A percentile compares a stretch with the other conserved stretches of the same genome.
These are phyloP conservation scores for Collybia mongolica DNA, from an alignment of 768 basidiomycete species.

Conservation along the genomic window DNA sequence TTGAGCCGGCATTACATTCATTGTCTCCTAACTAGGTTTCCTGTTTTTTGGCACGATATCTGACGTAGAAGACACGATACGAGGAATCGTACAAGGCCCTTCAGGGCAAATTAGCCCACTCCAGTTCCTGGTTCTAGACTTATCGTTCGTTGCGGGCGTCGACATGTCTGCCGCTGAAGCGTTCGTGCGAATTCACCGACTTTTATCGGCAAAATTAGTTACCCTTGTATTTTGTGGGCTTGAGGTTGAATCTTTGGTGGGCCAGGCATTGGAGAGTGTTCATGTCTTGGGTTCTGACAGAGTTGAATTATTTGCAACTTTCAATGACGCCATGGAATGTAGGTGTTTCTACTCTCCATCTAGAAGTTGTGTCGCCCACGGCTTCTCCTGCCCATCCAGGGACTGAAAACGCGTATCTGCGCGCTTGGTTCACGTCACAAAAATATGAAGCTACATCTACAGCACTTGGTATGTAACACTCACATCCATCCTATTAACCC, in stretches of 20 bases:
- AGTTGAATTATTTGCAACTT: slow-evolving; percentile 78
- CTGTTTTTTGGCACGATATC: slow-evolving; percentile 94
- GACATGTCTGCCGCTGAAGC: slow-evolving; percentile 97
- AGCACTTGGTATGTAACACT: slow-evolving; percentile 42
- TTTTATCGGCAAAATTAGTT: slow-evolving; percentile 74
- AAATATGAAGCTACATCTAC: slow-evolving; percentile 47
- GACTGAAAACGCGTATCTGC: slow-evolving; percentile 93
- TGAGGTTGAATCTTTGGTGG: slow-evolving; percentile 57
- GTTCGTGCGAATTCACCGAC: slow-evolving; percentile 85
- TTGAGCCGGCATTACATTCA: no score
- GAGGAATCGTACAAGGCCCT: slow-evolving; percentile 67
- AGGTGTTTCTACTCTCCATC: slow-evolving; percentile 24
- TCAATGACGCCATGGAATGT: slow-evolving; percentile 95
- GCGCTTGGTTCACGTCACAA: slow-evolving; percentile 72
- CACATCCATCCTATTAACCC: neutral
- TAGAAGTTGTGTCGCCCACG: neutral
- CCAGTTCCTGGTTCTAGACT: slow-evolving; percentile 87
- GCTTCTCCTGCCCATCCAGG: slow-evolving; percentile 35
- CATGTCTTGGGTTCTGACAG: slow-evolving; percentile 73
- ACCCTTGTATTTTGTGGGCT: slow-evolving; percentile 90
- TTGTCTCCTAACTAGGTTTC: slow-evolving; percentile 49
- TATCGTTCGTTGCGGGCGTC: slow-evolving; percentile 82
- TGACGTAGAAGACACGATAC: slow-evolving; percentile 84
- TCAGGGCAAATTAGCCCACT: slow-evolving; percentile 76
- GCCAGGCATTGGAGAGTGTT: slow-evolving; percentile 73